Conservation (phyloP, 1,139 yeast genomes). For the Sugiyamaella novakii region DNA sequence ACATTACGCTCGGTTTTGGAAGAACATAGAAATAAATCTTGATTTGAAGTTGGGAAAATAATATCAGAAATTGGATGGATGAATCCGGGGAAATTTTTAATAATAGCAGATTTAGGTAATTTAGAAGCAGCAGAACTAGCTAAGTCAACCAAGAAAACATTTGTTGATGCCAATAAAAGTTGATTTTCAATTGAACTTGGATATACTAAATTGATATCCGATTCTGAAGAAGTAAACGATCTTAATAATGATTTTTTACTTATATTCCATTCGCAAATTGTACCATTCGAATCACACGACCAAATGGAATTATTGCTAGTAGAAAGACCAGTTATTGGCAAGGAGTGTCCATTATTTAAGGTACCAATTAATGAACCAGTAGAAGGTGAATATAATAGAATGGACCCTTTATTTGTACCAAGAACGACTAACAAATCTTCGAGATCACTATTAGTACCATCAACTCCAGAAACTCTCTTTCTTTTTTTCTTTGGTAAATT, state of each 20-base stretch:
- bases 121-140: slow-evolving; percentile 23
- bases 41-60: slow-evolving; percentile 22
- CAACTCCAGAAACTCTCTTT: slow-evolving; percentile 29
- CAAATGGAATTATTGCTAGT: slow-evolving; percentile 46
- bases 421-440: slow-evolving; percentile 56
- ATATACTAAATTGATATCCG: slow-evolving; percentile 34
- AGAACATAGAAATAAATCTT: slow-evolving; percentile 39
- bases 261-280: slow-evolving; percentile 65
- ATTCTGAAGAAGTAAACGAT: slow-evolving; percentile 48
- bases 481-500: slow-evolving; percentile 42
- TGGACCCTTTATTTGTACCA: slow-evolving; percentile 66
- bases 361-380: slow-evolving; percentile 58
- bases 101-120: slow-evolving; percentile 20
- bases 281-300: slow-evolving; percentile 66
- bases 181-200: slow-evolving; percentile 40
- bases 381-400: slow-evolving; percentile 68
- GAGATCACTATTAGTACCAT: slow-evolving; percentile 16
- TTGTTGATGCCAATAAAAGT: slow-evolving; percentile 65
- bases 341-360: slow-evolving; percentile 54
- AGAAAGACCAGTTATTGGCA: slow-evolving; percentile 49
- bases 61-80: slow-evolving; percentile 31
- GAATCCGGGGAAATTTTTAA: slow-evolving; percentile 35
- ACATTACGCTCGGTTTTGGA: slow-evolving; percentile 80
- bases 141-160: slow-evolving; percentile 55
- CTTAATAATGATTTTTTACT: slow-evolving; percentile 47